Evolutionary conservation across 805 yeast species (phyloP).

Genomic region (Jamesozyma lodderae): DNA sequence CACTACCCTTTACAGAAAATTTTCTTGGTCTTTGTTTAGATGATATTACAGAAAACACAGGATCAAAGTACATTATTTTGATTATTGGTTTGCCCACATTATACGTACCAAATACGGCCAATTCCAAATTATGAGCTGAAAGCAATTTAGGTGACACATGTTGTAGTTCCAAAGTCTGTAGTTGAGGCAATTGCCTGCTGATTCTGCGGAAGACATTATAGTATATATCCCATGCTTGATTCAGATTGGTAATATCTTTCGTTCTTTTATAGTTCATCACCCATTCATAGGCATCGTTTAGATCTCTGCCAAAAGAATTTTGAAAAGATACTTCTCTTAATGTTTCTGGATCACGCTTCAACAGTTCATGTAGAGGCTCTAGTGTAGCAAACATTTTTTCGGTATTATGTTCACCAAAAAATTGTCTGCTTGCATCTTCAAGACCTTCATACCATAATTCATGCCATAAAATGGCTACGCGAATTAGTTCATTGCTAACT

Average conservation of each 20-base stretch:
- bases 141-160: slow-evolving; percentile 84
- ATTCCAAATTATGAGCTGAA: slow-evolving; percentile 62
- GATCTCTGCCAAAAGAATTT: slow-evolving; percentile 82
- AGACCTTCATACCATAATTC: slow-evolving; percentile 95
- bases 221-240: slow-evolving; percentile 96
- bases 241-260: slow-evolving; percentile 73
- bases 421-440: slow-evolving; percentile 87
- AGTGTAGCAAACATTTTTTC: slow-evolving; percentile 86
- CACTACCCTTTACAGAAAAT: slow-evolving; percentile 66
- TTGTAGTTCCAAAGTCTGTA: slow-evolving; percentile 75
- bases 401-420: slow-evolving; percentile 88
- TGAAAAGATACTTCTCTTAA: slow-evolving; percentile 81
- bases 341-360: slow-evolving; percentile 81
- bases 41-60: slow-evolving; percentile 71
- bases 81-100: slow-evolving; percentile 61
- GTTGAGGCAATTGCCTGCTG: slow-evolving; percentile 75
- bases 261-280: slow-evolving; percentile 73
- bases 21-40: slow-evolving; percentile 94
- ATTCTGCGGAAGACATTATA: slow-evolving; percentile 86
- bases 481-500: slow-evolving; percentile 78
- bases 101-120: slow-evolving; percentile 90
- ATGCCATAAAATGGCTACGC: slow-evolving; percentile 93
- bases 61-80: slow-evolving; percentile 64
- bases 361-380: slow-evolving; percentile 75
- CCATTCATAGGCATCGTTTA: slow-evolving; percentile 89